Evolutionary conservation across 2,329 filamentous ascomycete species (phyloP), one percentile per base, ranked within the genome.

Genomic region (Pleomassaria siparia): DNA sequence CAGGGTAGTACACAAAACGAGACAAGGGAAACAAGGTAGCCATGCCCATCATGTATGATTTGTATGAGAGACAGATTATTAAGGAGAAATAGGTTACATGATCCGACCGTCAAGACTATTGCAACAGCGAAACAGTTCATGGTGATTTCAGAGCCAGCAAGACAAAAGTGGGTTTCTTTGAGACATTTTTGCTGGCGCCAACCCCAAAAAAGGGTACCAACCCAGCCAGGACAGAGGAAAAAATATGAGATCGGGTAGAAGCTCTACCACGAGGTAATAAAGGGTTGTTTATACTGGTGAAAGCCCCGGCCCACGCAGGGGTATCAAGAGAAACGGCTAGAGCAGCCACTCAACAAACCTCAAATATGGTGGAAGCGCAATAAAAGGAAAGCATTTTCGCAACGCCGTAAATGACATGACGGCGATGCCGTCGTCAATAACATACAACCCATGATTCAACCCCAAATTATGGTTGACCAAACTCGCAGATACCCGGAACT

Each of bases 381-480:
- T 58, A 55, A 60, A 58, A 49, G 46, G 55, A 53, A 60, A 58
- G 53, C 49, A 64, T 67, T 64, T 66, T 63, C 62, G 63, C 62
- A 70, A 70, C 65, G 65, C 66, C 66, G 60, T 62, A 55, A 55
- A 66, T 58, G 59, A 64, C 56, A 62, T 65, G 60, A 58, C 56
- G 57, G 56, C 59, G 53, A 42, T 35, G 53, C 55, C 58, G 53
- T 59, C 61, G 55, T 64, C 53, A 58, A 64, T 56, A 58, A 62
- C 67, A 69, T 70, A 60, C 66, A 60, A 64, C 60, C 63, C 59
- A 55, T 67, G 59, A 66, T 58, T 60, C 61, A 57, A 66, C 60
- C 62, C 57, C 60, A 56, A 61, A 53, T 43, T 56, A 56, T 50
- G 60, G 52, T 54, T 58, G 50, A 18, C 50, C 52, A 58, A 58